Evolutionary conservation across 1,139 yeast genomes (phyloP).

Genomic region (Pichia sp.): DNA sequence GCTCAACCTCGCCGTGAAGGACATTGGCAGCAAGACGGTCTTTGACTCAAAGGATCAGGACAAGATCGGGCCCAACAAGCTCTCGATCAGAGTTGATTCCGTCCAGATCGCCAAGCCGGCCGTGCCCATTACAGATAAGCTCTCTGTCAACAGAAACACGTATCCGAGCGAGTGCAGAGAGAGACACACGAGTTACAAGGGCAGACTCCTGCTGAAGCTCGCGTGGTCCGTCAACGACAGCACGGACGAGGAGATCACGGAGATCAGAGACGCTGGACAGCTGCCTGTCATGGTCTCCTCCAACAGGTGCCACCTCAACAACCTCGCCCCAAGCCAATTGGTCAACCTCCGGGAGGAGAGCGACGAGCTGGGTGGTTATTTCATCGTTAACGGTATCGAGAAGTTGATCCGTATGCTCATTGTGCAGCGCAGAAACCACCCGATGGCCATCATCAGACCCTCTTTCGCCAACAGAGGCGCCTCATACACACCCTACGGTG

Average conservation of each 20-base stretch:
- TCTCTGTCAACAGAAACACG: slow-evolving; percentile 75
- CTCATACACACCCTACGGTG: slow-evolving; percentile 82
- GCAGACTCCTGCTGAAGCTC: slow-evolving; percentile 71
- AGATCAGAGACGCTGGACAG: slow-evolving; percentile 87
- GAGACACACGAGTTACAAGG: slow-evolving; percentile 72
- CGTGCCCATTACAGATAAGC: slow-evolving; percentile 68
- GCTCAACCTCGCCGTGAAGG: slow-evolving; percentile 78
- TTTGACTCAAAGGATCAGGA: slow-evolving; percentile 72
- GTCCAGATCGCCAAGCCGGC: slow-evolving; percentile 85
- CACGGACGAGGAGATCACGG: slow-evolving; percentile 68
- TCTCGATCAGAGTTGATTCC: slow-evolving; percentile 73
- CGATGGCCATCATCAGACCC: slow-evolving; percentile 96
- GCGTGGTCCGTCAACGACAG: slow-evolving; percentile 80
- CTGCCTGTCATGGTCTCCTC: slow-evolving; percentile 88
- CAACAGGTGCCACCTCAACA: slow-evolving; percentile 86
- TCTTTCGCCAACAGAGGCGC: slow-evolving; percentile 94
- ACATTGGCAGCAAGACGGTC: slow-evolving; percentile 79
- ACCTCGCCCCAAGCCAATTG: slow-evolving; percentile 74
- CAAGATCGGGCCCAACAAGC: slow-evolving; percentile 71
- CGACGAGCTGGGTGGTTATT: slow-evolving; percentile 96
- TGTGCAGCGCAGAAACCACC: slow-evolving; percentile 96
- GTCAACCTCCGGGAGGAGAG: slow-evolving; percentile 81
- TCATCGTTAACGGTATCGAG: slow-evolving; percentile 94
- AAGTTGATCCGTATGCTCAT: slow-evolving; percentile 94
- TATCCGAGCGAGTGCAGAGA: slow-evolving; percentile 90